Evolutionary conservation across 169 alveolate species (phyloP).

Genomic region (Ichthyophthirius multifiliis): DNA sequence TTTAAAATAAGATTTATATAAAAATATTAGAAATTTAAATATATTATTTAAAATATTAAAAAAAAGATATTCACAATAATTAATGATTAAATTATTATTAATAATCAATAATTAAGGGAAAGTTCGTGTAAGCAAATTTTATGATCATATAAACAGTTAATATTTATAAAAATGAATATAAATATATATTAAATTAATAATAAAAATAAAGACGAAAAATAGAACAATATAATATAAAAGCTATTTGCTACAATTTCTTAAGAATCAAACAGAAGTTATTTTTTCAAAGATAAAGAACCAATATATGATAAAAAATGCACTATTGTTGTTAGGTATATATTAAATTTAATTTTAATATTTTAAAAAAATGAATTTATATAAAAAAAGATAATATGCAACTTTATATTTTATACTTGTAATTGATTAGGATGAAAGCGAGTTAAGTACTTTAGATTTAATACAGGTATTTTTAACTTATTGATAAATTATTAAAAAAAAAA

Average conservation of each 20-base stretch:
- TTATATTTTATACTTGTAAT: constrained; percentile 53
- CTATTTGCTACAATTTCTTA: constrained; percentile 18
- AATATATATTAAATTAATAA: not conserved
- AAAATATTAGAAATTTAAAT: no score
- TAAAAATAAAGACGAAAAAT: constrained; percentile 2
- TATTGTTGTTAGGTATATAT: constrained; percentile 19
- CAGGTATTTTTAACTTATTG: not conserved
- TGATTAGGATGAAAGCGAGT: constrained; percentile 70
- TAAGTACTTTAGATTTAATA: constrained; percentile 58
- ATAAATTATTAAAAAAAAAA: not conserved
- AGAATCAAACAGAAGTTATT: not conserved
- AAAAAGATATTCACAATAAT: no score
- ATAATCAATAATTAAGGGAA: constrained; percentile 23
- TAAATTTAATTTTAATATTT: no score
- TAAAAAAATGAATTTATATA: not conserved
- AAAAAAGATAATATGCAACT: constrained; percentile 44
- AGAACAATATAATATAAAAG: not conserved
- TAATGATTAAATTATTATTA: constrained; percentile 20
- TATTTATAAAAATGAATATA: not conserved
- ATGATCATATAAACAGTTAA: constrained; percentile 18
- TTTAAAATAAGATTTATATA: no score
- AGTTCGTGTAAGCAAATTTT: constrained; percentile 26
- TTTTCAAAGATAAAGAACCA: constrained; percentile 6
- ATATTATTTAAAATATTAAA: no score
- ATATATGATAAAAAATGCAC: constrained; percentile 41